A percentile compares a stretch with the other conserved stretches of the same genome.
Evolutionary conservation across 805 yeast species (phyloP).

Genomic region (Brettanomyces naardenensis): DNA sequence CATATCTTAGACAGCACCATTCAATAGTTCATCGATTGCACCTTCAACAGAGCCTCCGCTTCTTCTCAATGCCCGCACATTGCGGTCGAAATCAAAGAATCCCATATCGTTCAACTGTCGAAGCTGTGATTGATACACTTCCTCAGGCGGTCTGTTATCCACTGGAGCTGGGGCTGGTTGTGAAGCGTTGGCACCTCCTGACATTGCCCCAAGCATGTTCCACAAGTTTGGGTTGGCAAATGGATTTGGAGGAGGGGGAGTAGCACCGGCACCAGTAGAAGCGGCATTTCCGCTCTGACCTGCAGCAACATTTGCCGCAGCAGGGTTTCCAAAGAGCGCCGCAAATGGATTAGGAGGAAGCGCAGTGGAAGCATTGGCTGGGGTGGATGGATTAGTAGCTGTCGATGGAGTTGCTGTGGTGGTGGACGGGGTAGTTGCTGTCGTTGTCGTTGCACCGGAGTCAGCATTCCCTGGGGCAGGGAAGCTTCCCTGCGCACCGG

Average conservation of each 20-base stretch:
- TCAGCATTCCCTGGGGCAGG: slow-evolving; percentile 42
- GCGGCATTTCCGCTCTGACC: slow-evolving; percentile 19
- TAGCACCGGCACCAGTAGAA: slow-evolving; percentile 11
- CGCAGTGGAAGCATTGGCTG: slow-evolving; percentile 21
- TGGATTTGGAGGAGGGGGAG: slow-evolving; percentile 27
- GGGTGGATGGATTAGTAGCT: slow-evolving; percentile 8
- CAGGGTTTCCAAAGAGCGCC: slow-evolving; percentile 21
- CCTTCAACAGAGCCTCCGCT: slow-evolving; percentile 98
- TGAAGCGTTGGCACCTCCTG: slow-evolving; percentile 30
- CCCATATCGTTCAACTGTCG: slow-evolving; percentile 79
- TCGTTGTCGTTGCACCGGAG: slow-evolving; percentile 7
- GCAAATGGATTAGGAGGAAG: slow-evolving; percentile 41
- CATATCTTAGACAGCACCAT: slow-evolving; percentile 45
- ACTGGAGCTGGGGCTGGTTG: slow-evolving; percentile 49
- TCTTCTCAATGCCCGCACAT: slow-evolving; percentile 86
- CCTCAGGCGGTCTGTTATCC: slow-evolving; percentile 74
- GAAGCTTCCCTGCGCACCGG: slow-evolving; percentile 25
- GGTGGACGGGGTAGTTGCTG: slow-evolving; percentile 10
- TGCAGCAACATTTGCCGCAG: slow-evolving; percentile 18
- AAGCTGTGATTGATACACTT: slow-evolving; percentile 60
- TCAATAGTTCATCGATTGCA: slow-evolving; percentile 81
- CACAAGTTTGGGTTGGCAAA: slow-evolving; percentile 41
- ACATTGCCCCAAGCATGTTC: slow-evolving; percentile 46
- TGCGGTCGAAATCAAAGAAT: slow-evolving; percentile 85
- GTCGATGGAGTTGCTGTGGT: slow-evolving; percentile 8